phyloP scores from a whole-genome alignment of 805 yeast genomes.

The Barnettozyma vustinii region DNA sequence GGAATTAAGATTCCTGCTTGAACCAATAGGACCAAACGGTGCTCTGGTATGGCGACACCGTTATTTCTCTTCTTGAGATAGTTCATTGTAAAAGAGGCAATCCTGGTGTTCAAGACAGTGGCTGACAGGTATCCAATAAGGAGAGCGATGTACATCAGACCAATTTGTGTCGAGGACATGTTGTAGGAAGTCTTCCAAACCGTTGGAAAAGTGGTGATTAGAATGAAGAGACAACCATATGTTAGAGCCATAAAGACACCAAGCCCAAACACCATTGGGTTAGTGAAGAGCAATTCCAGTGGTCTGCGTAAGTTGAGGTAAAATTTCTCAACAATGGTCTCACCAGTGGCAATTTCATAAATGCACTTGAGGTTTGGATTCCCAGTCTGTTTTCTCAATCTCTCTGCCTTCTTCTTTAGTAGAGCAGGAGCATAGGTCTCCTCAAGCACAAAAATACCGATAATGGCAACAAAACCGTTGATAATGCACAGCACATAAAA shows the following conservation, averaged over 20 bases:
- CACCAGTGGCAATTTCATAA: constrained; percentile 50
- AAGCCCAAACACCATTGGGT: neutral
- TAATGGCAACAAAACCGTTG: constrained; percentile 39
- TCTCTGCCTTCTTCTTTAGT: constrained; percentile 20
- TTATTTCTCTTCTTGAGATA: constrained; percentile 31
- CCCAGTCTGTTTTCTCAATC: constrained; percentile 46
- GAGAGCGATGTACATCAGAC: constrained; percentile 53
- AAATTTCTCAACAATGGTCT: constrained; percentile 30
- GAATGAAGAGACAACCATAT: constrained; percentile 28
- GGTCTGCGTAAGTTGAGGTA: neutral
- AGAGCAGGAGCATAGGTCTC: neutral
- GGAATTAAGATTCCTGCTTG: constrained; percentile 48
- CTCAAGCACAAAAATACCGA: neutral
- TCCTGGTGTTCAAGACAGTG: constrained; percentile 40
- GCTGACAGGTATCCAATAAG: constrained; percentile 52
- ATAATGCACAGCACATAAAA: constrained; percentile 52
- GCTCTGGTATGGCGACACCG: constrained; percentile 58
- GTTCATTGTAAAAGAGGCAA: constrained; percentile 32
- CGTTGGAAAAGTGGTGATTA: constrained; percentile 54
- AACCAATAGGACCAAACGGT: constrained; percentile 45
- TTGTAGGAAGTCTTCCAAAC: constrained; percentile 44
- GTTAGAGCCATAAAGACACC: neutral
- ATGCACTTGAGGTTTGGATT: constrained; percentile 51
- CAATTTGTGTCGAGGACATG: constrained; percentile 42
- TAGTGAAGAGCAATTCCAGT: neutral